Percentiles rank a stretch among this genome's conserved stretches.
Conservation (phyloP, 192 early-diverging fungal genomes). For the Coemansia sp. region DNA sequence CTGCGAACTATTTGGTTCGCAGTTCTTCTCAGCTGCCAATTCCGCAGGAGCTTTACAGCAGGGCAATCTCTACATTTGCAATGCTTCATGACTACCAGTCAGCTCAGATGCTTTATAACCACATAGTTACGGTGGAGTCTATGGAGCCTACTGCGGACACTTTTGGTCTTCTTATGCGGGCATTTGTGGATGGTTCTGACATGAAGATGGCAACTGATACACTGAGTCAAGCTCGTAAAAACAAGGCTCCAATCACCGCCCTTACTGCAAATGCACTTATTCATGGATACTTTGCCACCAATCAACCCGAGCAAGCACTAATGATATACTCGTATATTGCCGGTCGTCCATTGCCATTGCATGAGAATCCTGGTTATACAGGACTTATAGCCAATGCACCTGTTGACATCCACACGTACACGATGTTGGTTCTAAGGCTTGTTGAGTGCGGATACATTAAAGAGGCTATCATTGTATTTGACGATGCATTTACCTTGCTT, state of each 20-base stretch:
- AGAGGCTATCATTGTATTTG: conserved; percentile 45
- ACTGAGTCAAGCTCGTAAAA: conserved; percentile 10
- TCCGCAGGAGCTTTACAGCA: conserved; percentile 37
- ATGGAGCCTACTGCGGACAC: conserved; percentile 40
- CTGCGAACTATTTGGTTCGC: conserved; percentile 9
- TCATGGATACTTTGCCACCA: conserved; percentile 19
- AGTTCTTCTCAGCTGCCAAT: not conserved
- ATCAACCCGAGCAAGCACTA: conserved; percentile 16
- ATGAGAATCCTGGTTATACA: conserved; percentile 4
- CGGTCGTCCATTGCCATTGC: conserved; percentile 37
- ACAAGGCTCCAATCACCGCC: conserved; percentile 14
- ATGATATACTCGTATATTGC: conserved; percentile 32
- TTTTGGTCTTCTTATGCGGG: conserved; percentile 27
- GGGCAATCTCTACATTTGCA: conserved; percentile 36
- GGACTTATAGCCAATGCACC: conserved; percentile 17
- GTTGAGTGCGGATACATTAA: conserved; percentile 11
- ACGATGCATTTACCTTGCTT: conserved; percentile 44
- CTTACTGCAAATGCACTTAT: conserved; percentile 31
- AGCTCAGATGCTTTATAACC: conserved; percentile 34
- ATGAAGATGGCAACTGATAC: conserved; percentile 10
- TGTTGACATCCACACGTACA: conserved; percentile 29
- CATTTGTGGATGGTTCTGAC: conserved; percentile 30
- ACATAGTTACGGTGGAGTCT: conserved; percentile 14
- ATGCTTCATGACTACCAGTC: conserved; percentile 21
- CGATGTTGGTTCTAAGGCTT: conserved; percentile 28